These are phyloP conservation scores for Parastagonospora avenae DNA, from an alignment of 2,329 filamentous ascomycete genomes.

Conservation along the genomic window DNA sequence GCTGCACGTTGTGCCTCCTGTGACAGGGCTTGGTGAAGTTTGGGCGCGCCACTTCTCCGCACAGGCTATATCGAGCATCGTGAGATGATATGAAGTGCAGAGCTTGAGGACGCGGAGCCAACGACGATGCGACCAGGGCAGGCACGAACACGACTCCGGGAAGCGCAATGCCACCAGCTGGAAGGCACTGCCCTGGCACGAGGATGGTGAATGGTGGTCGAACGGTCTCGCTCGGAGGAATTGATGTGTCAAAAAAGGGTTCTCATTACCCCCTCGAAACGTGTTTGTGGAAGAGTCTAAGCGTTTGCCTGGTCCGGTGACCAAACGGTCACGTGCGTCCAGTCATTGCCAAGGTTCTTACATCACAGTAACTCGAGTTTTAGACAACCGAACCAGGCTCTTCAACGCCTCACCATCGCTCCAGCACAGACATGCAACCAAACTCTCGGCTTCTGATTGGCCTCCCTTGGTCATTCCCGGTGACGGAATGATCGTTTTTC, in stretches of 20 bases:
- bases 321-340: not conserved
- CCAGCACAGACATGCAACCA: constrained; percentile 24
- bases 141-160: constrained; percentile 13
- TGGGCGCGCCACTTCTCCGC: constrained; percentile 19
- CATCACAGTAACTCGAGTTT: constrained; percentile 7
- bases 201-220: constrained; percentile 27
- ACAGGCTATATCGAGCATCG: constrained; percentile 13
- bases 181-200: constrained; percentile 25
- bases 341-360: not conserved
- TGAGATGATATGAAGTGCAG: constrained; percentile 11
- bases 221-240: constrained; percentile 26
- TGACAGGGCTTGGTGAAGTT: not conserved
- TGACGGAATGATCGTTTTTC: constrained; percentile 23
- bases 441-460: constrained; percentile 13
- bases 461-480: constrained; percentile 28
- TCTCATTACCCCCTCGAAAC: constrained; percentile 5
- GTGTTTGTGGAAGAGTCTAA: not conserved
- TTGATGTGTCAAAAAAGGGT: constrained; percentile 37
- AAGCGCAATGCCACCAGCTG: constrained; percentile 18
- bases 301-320: not conserved
- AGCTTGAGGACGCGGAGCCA: constrained; percentile 10
- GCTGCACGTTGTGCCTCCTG: constrained; percentile 14
- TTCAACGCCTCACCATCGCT: constrained; percentile 25
- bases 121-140: constrained; percentile 15
- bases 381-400: constrained; percentile 14